Evolutionary conservation across 257 asterid species (phyloP), one percentile per base, ranked within the genome.

Genomic region (Gentiana straminea): DNA sequence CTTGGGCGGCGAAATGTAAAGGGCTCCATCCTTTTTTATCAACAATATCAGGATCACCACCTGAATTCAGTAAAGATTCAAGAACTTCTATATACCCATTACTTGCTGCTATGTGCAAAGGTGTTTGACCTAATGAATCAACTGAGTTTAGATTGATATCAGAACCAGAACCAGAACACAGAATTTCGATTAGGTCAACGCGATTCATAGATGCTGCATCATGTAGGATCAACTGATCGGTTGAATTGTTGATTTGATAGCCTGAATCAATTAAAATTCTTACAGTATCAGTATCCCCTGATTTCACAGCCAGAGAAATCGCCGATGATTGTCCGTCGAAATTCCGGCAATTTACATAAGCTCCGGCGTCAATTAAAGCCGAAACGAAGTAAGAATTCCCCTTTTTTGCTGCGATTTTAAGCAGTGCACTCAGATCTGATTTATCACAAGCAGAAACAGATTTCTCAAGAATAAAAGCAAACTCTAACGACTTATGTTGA

Each of bases 51-150:
- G 64, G 62, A 41, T 79, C 78, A 8, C 75, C 61, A 0, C 94
- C 91, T 3, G 66, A 56, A 0, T 87, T 75, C 1, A 76, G 58
- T 1, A 88, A 84, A 59, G 79, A 88, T 51, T 44, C 73, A 44
- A 77, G 62, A 33, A 80, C 69, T 60, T 75, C 80, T 1, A 73
- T 57, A 1, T 70, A 77, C 4, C 84, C 79, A 3, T 75, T 46
- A 13, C 58, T 56, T 3, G 95, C 81, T 0, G 95, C 90, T 0
- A 79, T 13, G 35, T 88, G 97, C 35, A 81, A 77, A 33, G 97
- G 63, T 0, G 97, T 77, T 54, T 64, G 73, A 13, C 83, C 81
- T 5, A 57, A 46, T 3, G 68, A 52, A 57, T 84, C 73, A 0
- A 37, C 34, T 0, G 80, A 64, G 36, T 88, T 71, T 78, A 85